phyloP scores from a whole-genome alignment of 345 rosid genomes.

The Theobroma cacao region DNA sequence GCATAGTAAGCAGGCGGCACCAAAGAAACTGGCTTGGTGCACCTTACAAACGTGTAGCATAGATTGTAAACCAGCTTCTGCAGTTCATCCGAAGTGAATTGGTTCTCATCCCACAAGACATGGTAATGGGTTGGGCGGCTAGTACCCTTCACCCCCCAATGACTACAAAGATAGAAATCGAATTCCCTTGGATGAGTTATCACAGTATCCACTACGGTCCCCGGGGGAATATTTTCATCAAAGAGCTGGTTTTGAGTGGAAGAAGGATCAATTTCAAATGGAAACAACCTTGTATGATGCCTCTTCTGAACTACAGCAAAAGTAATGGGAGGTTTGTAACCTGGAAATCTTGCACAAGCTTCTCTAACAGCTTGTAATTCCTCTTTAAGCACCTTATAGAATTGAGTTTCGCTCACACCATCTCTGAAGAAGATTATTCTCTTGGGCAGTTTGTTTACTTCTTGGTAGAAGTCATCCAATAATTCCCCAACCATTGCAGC shows the following conservation, averaged over 20 bases:
- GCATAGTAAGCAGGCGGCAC: conserved; percentile 97
- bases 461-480: conserved; percentile 70
- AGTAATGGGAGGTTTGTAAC: conserved; percentile 70
- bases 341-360: conserved; percentile 60
- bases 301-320: conserved; percentile 90
- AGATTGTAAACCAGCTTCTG: conserved; percentile 85
- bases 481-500: conserved; percentile 80
- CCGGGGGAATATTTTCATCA: conserved; percentile 79
- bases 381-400: conserved; percentile 68
- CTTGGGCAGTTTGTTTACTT: conserved; percentile 59
- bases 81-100: conserved; percentile 87
- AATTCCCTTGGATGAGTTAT: conserved; percentile 89
- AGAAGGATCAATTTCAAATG: conserved; percentile 39
- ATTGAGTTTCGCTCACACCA: conserved; percentile 94
- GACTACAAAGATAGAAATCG: conserved; percentile 93
- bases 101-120: conserved; percentile 76
- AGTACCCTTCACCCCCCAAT: conserved; percentile 90
- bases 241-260: conserved; percentile 25
- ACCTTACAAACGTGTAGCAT: conserved; percentile 86
- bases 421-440: conserved; percentile 94
- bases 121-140: conserved; percentile 96
- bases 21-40: conserved; percentile 89
- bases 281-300: conserved; percentile 89
- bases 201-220: conserved; percentile 89
- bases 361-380: conserved; percentile 68